Conservation (phyloP, 2,329 filamentous ascomycete species). For the Scortechinia acanthostroma region DNA sequence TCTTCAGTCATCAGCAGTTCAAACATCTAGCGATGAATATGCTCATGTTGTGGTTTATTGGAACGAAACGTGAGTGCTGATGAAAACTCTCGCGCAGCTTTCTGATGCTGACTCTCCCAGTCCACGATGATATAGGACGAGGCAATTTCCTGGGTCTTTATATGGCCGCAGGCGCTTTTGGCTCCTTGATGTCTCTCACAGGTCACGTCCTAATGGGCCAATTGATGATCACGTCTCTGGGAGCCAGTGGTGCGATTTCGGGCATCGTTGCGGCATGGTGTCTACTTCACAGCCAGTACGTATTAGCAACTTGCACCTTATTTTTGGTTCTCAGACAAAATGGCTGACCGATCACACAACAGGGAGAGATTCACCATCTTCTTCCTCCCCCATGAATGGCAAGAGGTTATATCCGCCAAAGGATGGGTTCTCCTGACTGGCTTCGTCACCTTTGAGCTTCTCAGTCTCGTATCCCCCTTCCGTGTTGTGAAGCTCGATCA, state of each 20-base stretch:
- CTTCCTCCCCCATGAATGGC: slow-evolving; percentile 26
- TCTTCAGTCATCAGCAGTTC: slow-evolving; percentile 46
- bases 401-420: slow-evolving; percentile 26
- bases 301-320: slow-evolving; percentile 2
- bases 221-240: slow-evolving; percentile 35
- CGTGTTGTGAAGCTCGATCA: not conserved
- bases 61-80: slow-evolving; percentile 29
- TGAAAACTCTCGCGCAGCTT: not conserved
- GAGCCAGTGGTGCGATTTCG: slow-evolving; percentile 38
- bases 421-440: not conserved
- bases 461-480: not conserved
- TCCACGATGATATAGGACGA: slow-evolving; percentile 46
- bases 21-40: slow-evolving; percentile 44
- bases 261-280: slow-evolving; percentile 40
- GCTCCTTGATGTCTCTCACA: slow-evolving; percentile 33
- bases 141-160: slow-evolving; percentile 45
- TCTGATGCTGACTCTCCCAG: slow-evolving; percentile 10
- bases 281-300: slow-evolving; percentile 32
- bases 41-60: slow-evolving; percentile 39
- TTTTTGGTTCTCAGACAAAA: no score
- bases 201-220: slow-evolving; percentile 27
- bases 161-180: slow-evolving; percentile 33
- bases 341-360: slow-evolving; percentile 3
- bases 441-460: not conserved
- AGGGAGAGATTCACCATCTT: slow-evolving; percentile 29